Base-by-base conservation (phyloP, 2,329 filamentous ascomycete species). In the Aspergillus tamarii region DNA sequence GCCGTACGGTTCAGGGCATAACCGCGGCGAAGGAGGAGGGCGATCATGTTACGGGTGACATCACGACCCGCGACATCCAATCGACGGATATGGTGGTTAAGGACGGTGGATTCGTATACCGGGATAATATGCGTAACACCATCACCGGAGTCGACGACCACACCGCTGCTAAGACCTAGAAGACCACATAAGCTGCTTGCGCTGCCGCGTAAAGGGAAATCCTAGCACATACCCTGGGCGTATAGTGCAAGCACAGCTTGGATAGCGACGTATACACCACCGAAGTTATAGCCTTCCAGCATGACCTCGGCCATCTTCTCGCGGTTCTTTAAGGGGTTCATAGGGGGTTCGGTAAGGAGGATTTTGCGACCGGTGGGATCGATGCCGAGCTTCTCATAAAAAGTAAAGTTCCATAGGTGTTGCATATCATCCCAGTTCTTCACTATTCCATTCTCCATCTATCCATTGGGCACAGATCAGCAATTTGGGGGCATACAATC, bases 391-490 rank as follows among this genome's bases (percentile, higher is more conserved):
- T 98, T 98, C 80, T 99, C 94, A 81, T 88, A 90, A 80, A 99
- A 99, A 28, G 95, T 99, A 80, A 96, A 98, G 83, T 99, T 94
- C 95, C 95, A 99, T 61, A 99, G 89, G 77, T 98, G 94, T 84
- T 97, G 92, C 95, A 99, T 99, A 80, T 99, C 95, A 73, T 99
- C 95, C 95, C 95, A 99, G 77, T 93, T 94, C 87, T 97, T 98
- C 71, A 99, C 93, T 74, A 99, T 98, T 74, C 95, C 95, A 79
- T 99, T 99, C 81, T 99, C 95, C 95, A 99, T 99, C 88, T 90
- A 79, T 64, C 72, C 30, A 61, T 57, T 52, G 61, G 60, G 59
- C 36, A 43, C 34, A 69, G 61, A 68, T 71, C 66, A 72, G 67
- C 65, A 69, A 67, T 61, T 59, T 30, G 45, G 45, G 28, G 41